phyloP scores from a whole-genome alignment of 768 basidiomycete species.

The Pleurotus platypus region DNA sequence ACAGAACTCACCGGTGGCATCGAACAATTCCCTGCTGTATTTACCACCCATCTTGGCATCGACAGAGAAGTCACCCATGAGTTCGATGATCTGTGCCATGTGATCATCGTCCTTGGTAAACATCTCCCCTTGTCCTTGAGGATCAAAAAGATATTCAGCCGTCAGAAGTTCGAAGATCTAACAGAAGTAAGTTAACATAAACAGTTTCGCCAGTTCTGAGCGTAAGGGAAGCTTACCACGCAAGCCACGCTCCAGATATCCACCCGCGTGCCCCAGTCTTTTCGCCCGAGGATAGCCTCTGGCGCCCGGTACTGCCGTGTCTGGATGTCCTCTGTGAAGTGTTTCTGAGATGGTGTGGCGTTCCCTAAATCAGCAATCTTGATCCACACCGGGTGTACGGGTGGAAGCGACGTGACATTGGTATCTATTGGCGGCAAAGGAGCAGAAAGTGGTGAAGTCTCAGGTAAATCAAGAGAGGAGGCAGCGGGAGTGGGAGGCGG shows the following conservation, averaged over 20 bases:
- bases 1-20: conserved; percentile 46
- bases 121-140: conserved; percentile 73
- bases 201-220: not conserved
- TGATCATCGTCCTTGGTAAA: conserved; percentile 96
- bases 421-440: conserved; percentile 20
- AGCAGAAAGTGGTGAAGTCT: conserved; percentile 7
- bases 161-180: conserved; percentile 87
- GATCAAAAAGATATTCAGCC: conserved; percentile 90
- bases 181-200: conserved; percentile 5
- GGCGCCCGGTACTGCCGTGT: conserved; percentile 94
- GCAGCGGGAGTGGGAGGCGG: conserved; percentile 15
- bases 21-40: conserved; percentile 84
- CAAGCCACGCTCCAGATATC: conserved; percentile 94
- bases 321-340: conserved; percentile 94
- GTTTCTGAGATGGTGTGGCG: conserved; percentile 85
- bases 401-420: conserved; percentile 12
- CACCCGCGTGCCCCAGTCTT: conserved; percentile 81
- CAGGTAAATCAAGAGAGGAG: conserved; percentile 8
- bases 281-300: conserved; percentile 88
- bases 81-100: conserved; percentile 91
- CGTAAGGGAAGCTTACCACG: conserved; percentile 48
- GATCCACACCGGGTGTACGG: conserved; percentile 59
- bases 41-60: conserved; percentile 80
- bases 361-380: conserved; percentile 96
- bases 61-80: conserved; percentile 74